Evolutionary conservation across 2,329 filamentous ascomycete genomes (phyloP).

Genomic region (Diplodia scrobiculata): DNA sequence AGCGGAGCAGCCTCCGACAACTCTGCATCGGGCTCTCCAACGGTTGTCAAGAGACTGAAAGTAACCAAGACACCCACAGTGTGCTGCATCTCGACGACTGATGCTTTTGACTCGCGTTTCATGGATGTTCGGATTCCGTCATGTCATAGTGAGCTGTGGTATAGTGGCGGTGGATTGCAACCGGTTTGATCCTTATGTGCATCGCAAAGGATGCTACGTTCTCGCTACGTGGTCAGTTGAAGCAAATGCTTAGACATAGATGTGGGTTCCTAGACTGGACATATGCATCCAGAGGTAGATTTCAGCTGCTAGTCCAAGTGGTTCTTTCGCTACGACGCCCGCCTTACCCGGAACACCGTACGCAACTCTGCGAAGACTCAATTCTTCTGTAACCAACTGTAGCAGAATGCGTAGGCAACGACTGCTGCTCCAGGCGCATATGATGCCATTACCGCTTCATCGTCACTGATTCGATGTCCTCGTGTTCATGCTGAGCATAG

Average conservation of each 20-base stretch:
- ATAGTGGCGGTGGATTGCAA: background rate
- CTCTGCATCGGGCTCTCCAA: background rate
- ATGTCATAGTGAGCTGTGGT: background rate
- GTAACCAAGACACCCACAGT: background rate
- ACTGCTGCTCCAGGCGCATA: background rate
- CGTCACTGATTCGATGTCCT: background rate
- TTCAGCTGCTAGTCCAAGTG: too few species aligned
- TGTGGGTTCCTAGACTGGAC: too few species aligned
- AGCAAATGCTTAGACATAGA: too few species aligned
- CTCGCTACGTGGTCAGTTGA: too few species aligned
- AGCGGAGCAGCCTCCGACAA: slow-evolving; percentile 1
- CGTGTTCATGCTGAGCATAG: background rate
- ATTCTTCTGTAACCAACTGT: too few species aligned
- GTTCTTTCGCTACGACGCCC: too few species aligned
- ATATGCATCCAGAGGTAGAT: too few species aligned
- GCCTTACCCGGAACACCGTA: too few species aligned
- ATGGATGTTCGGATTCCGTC: background rate
- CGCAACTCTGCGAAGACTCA: too few species aligned
- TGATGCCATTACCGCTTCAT: background rate
- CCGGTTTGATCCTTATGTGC: too few species aligned
- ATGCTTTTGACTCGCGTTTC: background rate
- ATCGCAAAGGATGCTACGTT: background rate
- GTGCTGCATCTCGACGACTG: background rate
- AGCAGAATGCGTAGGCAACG: background rate
- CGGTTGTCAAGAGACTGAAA: background rate